phyloP scores from a whole-genome alignment of 257 asterid species.

The Parsonsia alboflavescens region DNA sequence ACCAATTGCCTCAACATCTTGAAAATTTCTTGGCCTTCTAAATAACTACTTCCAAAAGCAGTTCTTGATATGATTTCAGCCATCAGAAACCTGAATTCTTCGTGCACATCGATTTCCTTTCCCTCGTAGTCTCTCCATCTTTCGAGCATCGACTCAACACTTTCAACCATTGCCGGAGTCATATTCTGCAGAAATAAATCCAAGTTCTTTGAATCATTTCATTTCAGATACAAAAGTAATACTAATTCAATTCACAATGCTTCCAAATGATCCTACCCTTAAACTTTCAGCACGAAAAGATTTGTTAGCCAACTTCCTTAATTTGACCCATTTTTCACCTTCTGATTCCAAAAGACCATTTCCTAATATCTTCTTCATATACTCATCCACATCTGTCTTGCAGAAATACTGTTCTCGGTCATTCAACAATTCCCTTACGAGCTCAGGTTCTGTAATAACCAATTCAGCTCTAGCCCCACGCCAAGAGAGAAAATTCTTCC shows the following conservation, averaged over 20 bases:
- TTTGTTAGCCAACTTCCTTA: slow-evolving; percentile 48
- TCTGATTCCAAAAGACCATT: slow-evolving; percentile 21
- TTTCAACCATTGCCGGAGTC: slow-evolving; percentile 48
- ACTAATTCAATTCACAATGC: not conserved
- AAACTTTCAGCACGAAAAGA: slow-evolving; percentile 55
- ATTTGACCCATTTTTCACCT: slow-evolving; percentile 49
- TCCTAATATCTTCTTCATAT: slow-evolving; percentile 35
- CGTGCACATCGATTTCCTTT: slow-evolving; percentile 38
- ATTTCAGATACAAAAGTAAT: not conserved
- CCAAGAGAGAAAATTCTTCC: slow-evolving; percentile 44
- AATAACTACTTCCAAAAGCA: slow-evolving; percentile 58
- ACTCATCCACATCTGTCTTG: slow-evolving; percentile 14
- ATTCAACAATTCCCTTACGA: slow-evolving; percentile 44
- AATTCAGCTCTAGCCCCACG: slow-evolving; percentile 36
- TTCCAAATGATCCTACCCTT: slow-evolving; percentile 25
- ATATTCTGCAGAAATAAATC: slow-evolving; percentile 28
- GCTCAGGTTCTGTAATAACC: slow-evolving; percentile 44
- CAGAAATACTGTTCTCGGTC: slow-evolving; percentile 33
- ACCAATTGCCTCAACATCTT: slow-evolving; percentile 29
- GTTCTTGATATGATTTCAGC: slow-evolving; percentile 59
- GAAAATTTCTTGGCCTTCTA: slow-evolving; percentile 47
- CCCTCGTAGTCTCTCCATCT: slow-evolving; percentile 34
- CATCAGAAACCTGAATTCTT: slow-evolving; percentile 38
- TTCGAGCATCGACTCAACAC: slow-evolving; percentile 41
- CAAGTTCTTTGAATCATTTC: not conserved